phyloP scores from a whole-genome alignment of 2,329 filamentous ascomycete genomes.

The Claviceps fusiformis region DNA sequence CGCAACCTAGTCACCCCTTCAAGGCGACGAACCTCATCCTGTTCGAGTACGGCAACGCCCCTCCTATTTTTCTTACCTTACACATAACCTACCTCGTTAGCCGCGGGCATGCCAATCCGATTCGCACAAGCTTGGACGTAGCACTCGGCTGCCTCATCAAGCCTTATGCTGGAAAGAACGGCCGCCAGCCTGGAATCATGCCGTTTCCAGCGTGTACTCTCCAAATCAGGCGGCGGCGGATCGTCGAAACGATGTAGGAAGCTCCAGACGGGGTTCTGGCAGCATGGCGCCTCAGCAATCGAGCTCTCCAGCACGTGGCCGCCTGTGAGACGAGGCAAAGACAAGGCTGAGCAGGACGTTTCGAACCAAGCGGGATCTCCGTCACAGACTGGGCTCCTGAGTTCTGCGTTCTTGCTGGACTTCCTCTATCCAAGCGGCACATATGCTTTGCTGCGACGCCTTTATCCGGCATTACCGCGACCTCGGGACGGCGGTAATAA shows the following conservation, averaged over 20 bases:
- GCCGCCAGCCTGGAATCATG: slow-evolving; percentile 42
- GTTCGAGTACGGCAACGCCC: neutral
- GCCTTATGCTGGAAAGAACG: slow-evolving; percentile 44
- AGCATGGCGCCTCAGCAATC: slow-evolving; percentile 37
- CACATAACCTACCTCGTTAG: neutral
- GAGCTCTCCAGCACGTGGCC: slow-evolving; percentile 33
- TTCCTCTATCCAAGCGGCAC: slow-evolving; percentile 40
- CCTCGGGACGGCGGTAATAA: slow-evolving; percentile 10
- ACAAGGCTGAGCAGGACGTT: slow-evolving; percentile 5
- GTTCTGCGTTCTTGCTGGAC: slow-evolving; percentile 39
- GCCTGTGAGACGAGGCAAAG: slow-evolving; percentile 15
- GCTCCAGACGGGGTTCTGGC: slow-evolving; percentile 39
- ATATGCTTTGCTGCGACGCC: slow-evolving; percentile 26
- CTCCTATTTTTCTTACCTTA: neutral
- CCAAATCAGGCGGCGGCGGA: slow-evolving; percentile 16
- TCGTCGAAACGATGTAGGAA: slow-evolving; percentile 26
- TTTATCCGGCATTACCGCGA: slow-evolving; percentile 17
- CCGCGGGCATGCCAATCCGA: slow-evolving; percentile 13
- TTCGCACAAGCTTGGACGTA: slow-evolving; percentile 7
- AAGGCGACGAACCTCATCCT: neutral
- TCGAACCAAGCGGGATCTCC: slow-evolving; percentile 12
- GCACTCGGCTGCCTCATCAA: slow-evolving; percentile 6
- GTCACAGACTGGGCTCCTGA: slow-evolving; percentile 20
- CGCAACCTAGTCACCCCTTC: neutral
- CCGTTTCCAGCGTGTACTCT: slow-evolving; percentile 38